Percentiles rank a stretch among this genome's conserved stretches.
Conservation (phyloP, 257 asterid genomes). For the Fraxinus quadrangulata region DNA sequence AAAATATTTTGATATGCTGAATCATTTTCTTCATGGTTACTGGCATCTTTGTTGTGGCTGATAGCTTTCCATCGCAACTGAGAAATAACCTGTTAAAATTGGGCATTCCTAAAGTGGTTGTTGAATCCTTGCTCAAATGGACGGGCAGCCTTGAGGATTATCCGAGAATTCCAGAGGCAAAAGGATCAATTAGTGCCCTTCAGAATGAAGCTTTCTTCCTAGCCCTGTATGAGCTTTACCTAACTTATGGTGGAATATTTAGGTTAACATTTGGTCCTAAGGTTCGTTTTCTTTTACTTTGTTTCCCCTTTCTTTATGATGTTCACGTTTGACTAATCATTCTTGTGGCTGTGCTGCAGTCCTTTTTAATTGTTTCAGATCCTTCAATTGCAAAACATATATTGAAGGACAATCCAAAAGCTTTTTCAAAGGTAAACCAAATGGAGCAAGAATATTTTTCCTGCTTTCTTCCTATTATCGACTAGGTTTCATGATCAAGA, state of each 20-base stretch:
- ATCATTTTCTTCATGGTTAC: constrained; percentile 12
- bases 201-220: constrained; percentile 78
- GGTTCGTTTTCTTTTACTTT: constrained; percentile 47
- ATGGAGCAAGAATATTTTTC: constrained; percentile 1
- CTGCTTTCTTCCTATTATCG: constrained; percentile 10
- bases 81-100: constrained; percentile 53
- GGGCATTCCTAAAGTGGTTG: constrained; percentile 69
- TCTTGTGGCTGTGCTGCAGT: constrained; percentile 54
- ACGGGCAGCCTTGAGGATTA: constrained; percentile 45
- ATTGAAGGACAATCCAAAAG: constrained; percentile 79
- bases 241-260: constrained; percentile 85
- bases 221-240: constrained; percentile 83
- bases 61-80: constrained; percentile 66
- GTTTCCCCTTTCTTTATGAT: background rate
- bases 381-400: constrained; percentile 87
- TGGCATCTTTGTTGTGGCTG: constrained; percentile 21
- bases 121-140: constrained; percentile 54
- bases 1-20: constrained; percentile 9
- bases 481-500: constrained; percentile 9
- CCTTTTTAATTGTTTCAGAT: constrained; percentile 89
- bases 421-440: constrained; percentile 79
- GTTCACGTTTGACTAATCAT: constrained; percentile 25
- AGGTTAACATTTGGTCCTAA: constrained; percentile 93
- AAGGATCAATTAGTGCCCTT: constrained; percentile 64
- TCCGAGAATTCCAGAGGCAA: constrained; percentile 82